These are phyloP conservation scores for Ampelocalamus luodianensis DNA, from an alignment of 176 grass and related monocot genomes.

Conservation along the genomic window DNA sequence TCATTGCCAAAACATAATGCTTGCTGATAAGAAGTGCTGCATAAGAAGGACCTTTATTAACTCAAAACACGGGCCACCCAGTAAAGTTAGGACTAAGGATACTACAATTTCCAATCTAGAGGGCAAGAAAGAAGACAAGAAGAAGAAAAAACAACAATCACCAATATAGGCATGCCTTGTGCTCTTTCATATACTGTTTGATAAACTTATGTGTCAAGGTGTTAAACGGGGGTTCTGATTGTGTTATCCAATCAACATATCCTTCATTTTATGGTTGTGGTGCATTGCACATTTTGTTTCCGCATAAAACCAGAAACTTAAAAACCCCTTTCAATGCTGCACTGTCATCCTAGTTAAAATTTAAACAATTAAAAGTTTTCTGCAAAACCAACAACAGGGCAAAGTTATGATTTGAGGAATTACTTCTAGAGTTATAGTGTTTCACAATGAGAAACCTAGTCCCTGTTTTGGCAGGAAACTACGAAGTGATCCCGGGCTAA, in stretches of 20 bases:
- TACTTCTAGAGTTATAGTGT: background rate
- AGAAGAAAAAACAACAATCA: background rate
- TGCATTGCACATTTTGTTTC: background rate
- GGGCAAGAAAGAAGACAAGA: constrained; percentile 22
- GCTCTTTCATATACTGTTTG: background rate
- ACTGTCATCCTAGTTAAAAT: background rate
- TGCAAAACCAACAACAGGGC: background rate
- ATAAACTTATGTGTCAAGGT: background rate
- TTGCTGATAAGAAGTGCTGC: constrained; percentile 97
- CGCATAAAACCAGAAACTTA: background rate
- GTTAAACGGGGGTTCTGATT: background rate
- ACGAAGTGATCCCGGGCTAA: background rate
- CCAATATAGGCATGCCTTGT: background rate
- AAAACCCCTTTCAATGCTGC: background rate
- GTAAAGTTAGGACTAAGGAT: constrained; percentile 12
- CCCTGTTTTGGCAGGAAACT: background rate
- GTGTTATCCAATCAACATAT: constrained; percentile 19
- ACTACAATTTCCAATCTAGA: constrained; percentile 32
- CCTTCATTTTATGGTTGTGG: background rate
- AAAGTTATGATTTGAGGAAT: background rate
- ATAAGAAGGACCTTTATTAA: constrained; percentile 47
- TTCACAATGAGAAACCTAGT: background rate
- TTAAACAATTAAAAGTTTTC: constrained; percentile 10
- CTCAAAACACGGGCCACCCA: background rate
- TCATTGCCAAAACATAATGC: constrained; percentile 78